Evolutionary conservation across 495 filamentous ascomycete genomes (phyloP), one percentile per base, ranked within the genome.

Genomic region (Podospora didyma): DNA sequence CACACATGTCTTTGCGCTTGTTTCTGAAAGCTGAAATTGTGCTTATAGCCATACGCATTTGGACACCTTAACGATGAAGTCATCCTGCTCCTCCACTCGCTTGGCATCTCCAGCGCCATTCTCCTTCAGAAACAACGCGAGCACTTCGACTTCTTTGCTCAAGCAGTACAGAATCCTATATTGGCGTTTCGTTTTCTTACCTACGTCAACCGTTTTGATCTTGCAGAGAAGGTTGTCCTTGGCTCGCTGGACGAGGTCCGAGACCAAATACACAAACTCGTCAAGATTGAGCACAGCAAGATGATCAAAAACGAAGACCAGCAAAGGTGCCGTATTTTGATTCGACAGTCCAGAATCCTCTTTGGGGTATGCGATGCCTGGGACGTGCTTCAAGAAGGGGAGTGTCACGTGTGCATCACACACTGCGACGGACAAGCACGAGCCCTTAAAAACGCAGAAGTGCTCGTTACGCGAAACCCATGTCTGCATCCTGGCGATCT

Each of bases 401-500:
- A 79, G 56, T 79, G 76, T 48, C 65, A 66, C 49, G 71, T 79
- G 16, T 69, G 67, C 24, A 57, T 80, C 14, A 81, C 78, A 24
- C 73, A 79, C 56, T 62, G 61, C 11, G 69, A 75, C 51, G 77
- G 78, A 1, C 51, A 62, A 22, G 65, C 77, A n/a, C 51, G 58
- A 46, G 67, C 77, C 2, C 49, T 81, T 0, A 68, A 53, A 26
- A 68, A 67, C 17, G 71, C 59, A 28, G 75, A 81, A 20, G 68
- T 82, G 4, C 59, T 80, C 20, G 77, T 81, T 0, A 78, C 77
- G 11, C 61, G 79, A 22, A 82, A 82, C 55, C 79, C 79, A 0
- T 81, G 79, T 58, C 65, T 80, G 12, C 79, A 81, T 51, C 79
- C 79, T 10, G 79, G 79, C 46, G 79, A 81, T 60, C 48, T 81